A percentile compares a stretch with the other conserved stretches of the same genome.
Evolutionary conservation across 495 filamentous ascomycete species (phyloP).

Genomic region (Talaromyces liani): DNA sequence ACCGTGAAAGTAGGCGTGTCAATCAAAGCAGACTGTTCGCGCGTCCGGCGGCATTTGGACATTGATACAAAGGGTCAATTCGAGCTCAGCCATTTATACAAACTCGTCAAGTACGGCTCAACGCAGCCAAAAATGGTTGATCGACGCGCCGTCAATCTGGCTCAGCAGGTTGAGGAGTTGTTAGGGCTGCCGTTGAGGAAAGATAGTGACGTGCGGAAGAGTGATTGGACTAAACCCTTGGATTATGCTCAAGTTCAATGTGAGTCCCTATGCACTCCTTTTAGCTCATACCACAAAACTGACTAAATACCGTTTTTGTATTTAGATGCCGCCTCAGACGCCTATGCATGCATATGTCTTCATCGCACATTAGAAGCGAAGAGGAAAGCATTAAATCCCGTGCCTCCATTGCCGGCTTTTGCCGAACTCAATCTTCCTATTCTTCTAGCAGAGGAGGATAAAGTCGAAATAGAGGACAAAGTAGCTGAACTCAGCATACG

Average conservation of each 20-base stretch:
- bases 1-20: conserved; percentile 74
- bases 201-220: conserved; percentile 54
- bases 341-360: conserved; percentile 71
- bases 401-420: conserved; percentile 58
- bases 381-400: conserved; percentile 53
- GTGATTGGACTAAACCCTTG: conserved; percentile 63
- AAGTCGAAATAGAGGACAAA: conserved; percentile 16
- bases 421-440: conserved; percentile 62
- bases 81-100: conserved; percentile 76
- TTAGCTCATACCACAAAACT: not conserved
- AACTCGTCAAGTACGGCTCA: conserved; percentile 56
- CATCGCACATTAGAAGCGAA: conserved; percentile 63
- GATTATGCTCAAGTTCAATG: conserved; percentile 63
- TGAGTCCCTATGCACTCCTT: conserved; percentile 21
- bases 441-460: conserved; percentile 32
- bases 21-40: conserved; percentile 64
- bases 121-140: conserved; percentile 50
- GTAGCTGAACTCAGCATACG: not conserved
- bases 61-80: conserved; percentile 60
- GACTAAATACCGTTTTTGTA: not conserved
- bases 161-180: conserved; percentile 60
- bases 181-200: conserved; percentile 74
- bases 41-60: conserved; percentile 57
- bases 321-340: conserved; percentile 73
- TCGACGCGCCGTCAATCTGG: conserved; percentile 57